Percentiles rank a stretch among this genome's conserved stretches.
phyloP scores from a whole-genome alignment of 768 basidiomycete genomes.

The Pleurotus cornucopiae region DNA sequence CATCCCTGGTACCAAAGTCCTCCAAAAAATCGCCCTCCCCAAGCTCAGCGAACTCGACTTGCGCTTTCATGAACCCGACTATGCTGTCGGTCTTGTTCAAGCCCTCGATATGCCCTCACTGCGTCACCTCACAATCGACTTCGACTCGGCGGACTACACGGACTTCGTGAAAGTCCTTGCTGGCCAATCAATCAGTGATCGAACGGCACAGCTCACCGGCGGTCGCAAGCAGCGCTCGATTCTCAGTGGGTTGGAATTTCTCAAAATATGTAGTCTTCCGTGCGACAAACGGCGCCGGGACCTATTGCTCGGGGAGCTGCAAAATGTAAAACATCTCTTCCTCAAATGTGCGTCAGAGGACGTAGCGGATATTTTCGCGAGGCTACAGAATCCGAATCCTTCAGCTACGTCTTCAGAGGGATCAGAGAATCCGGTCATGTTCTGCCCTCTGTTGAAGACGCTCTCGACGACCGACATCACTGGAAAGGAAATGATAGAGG shows the following conservation, averaged over 20 bases:
- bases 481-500: constrained; percentile 33
- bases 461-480: constrained; percentile 42
- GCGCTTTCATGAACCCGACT: constrained; percentile 34
- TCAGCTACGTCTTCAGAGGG: not conserved
- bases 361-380: constrained; percentile 15
- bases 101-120: constrained; percentile 36
- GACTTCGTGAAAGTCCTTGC: constrained; percentile 43
- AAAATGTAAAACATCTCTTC: constrained; percentile 38
- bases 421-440: constrained; percentile 19
- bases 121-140: constrained; percentile 46
- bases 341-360: constrained; percentile 30
- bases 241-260: constrained; percentile 42
- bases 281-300: constrained; percentile 30
- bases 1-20: constrained; percentile 17
- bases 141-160: constrained; percentile 51
- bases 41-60: constrained; percentile 34
- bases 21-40: constrained; percentile 19
- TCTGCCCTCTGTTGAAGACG: constrained; percentile 48
- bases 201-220: not conserved
- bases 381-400: constrained; percentile 13
- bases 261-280: constrained; percentile 50
- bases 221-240: constrained; percentile 33
- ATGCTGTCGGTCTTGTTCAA: constrained; percentile 33
- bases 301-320: constrained; percentile 42
- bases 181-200: not conserved